Evolutionary conservation across 2,329 filamentous ascomycete genomes (phyloP), one percentile per base, ranked within the genome.

Genomic region (Ophiostoma angusticollis): DNA sequence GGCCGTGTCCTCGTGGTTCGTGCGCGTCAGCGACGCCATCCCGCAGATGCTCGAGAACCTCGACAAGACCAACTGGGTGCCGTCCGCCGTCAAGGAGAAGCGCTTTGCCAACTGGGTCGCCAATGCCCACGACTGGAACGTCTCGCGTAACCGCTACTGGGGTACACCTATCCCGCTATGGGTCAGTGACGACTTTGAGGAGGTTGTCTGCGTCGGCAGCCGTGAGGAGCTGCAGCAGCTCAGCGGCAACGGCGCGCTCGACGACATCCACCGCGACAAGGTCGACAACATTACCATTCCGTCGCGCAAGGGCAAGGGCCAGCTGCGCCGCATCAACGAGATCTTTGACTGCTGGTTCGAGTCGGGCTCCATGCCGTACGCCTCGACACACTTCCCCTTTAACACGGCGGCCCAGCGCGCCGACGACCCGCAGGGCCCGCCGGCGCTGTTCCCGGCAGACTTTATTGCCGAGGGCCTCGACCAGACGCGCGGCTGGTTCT

Each of bases 401-500:
- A 82, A 89, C 60, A 91, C 91, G 53, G 74, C 78, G 49, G 83
- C 87, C 9, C 72, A 78, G 43, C 89, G 94, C 47, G 85, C 87
- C 0, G 87, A 95, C 57, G 86, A 86, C 49, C 34, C 42, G 25
- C 29, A 22, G 18, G 37, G 31, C 23, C 33, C 22, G 35, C 41
- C 42, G 21, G 21, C 58, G 2, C 58, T 63, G 24, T 60, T 62
- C 21, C 64, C 67, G 0, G 60, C 70, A 2, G 75, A 80, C 51
- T 73, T 66, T 35, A 59, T 67, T 46, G 60, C 62, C 1, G 67
- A 64, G 1, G 50, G 51, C 21, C 47, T 93, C 19, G 31, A 95
- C 55, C 89, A 95, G 63, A 95, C 89, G 17, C 76, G 87, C 53
- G 89, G 89, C 35, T 96, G 89, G 89, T 96, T 95, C 62, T 95